phyloP scores from a whole-genome alignment of 2,329 filamentous ascomycete genomes.

The Cercospora brassicicola region DNA sequence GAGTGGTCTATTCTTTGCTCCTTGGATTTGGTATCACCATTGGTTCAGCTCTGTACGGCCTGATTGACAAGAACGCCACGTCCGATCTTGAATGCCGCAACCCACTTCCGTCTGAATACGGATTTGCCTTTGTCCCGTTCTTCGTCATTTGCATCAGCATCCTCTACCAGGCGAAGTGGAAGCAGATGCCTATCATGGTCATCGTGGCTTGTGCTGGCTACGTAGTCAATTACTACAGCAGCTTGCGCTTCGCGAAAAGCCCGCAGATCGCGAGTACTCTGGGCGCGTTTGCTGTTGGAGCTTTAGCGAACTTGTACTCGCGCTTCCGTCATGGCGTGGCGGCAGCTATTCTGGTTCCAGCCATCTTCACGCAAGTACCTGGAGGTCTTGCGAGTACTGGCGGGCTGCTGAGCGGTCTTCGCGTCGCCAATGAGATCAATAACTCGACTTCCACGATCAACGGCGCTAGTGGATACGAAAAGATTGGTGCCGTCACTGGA shows the following conservation, averaged over 20 bases:
- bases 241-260: conserved; percentile 65
- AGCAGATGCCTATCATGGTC: conserved; percentile 73
- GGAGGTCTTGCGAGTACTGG: conserved; percentile 15
- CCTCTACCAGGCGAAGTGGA: conserved; percentile 79
- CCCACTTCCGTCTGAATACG: conserved; percentile 55
- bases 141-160: conserved; percentile 74
- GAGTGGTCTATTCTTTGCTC: conserved; percentile 55
- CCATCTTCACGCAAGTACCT: conserved; percentile 62
- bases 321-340: conserved; percentile 74
- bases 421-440: conserved; percentile 53
- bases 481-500: conserved; percentile 24
- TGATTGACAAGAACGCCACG: conserved; percentile 49
- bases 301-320: conserved; percentile 75
- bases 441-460: conserved; percentile 32
- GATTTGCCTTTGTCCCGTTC: conserved; percentile 69
- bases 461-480: conserved; percentile 41
- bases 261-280: conserved; percentile 74
- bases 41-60: conserved; percentile 50
- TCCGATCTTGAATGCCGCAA: conserved; percentile 46
- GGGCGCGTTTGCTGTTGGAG: conserved; percentile 71
- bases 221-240: conserved; percentile 71
- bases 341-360: conserved; percentile 79
- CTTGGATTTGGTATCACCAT: conserved; percentile 55
- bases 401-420: conserved; percentile 38
- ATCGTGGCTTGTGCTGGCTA: conserved; percentile 72